A percentile compares a stretch with the other conserved stretches of the same genome.
phyloP scores from a whole-genome alignment of 2,329 filamentous ascomycete genomes.

The Penicillium sclerotigenum region DNA sequence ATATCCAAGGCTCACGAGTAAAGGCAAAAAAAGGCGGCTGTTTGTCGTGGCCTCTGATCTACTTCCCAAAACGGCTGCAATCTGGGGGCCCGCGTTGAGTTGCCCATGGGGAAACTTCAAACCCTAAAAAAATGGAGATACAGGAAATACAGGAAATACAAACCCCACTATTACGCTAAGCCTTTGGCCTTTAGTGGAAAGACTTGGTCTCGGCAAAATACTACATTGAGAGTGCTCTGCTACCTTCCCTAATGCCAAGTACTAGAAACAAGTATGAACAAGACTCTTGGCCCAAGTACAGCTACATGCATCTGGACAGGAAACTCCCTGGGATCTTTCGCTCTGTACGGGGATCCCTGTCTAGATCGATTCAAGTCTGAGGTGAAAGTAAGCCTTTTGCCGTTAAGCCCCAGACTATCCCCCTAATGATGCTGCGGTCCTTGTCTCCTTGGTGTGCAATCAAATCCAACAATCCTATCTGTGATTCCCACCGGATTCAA shows the following conservation, averaged over 20 bases:
- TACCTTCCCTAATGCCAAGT: not conserved
- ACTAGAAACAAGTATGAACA: not conserved
- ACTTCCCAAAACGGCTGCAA: slow-evolving; percentile 15
- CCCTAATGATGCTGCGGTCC: no score
- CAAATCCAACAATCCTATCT: not conserved
- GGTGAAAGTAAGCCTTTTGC: not conserved
- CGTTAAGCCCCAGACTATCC: not conserved
- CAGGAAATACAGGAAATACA: not conserved
- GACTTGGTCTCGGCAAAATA: not conserved
- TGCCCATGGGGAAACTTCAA: slow-evolving; percentile 12
- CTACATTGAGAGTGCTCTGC: not conserved
- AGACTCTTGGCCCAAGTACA: not conserved
- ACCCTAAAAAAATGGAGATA: not conserved
- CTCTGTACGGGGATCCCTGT: not conserved
- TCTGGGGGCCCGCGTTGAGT: slow-evolving; percentile 5
- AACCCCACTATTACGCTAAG: not conserved
- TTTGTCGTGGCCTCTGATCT: slow-evolving; percentile 4
- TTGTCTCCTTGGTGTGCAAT: not conserved
- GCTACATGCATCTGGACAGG: not conserved
- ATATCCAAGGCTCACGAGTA: not conserved
- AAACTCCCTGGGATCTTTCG: not conserved
- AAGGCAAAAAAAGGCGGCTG: not conserved
- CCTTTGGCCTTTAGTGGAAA: not conserved
- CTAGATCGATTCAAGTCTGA: not conserved
- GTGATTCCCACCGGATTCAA: no score